Base-by-base conservation (phyloP, 768 basidiomycete genomes). In the Leucocoprinus birnbaumii region DNA sequence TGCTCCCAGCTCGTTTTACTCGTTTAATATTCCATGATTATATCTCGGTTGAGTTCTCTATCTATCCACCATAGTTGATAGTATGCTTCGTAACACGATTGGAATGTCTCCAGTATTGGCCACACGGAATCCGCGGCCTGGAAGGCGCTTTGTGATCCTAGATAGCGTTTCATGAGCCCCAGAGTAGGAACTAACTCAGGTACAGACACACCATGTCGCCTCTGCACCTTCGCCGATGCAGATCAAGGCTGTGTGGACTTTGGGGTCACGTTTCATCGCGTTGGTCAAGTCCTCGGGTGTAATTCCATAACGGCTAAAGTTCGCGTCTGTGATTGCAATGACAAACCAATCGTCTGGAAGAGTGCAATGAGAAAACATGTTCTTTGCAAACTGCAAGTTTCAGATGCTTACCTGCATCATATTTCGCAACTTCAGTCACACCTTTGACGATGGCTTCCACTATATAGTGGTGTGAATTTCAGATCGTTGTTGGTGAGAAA, bases 171-270 rank as follows among this genome's bases (percentile, higher is more conserved):
- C 51, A 25, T 34, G 22, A 48, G 5, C 22, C 21, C 43, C 8
- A 25, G 27, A 2, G 25, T 1, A 56, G 14, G 1, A 42, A 25
- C n/a, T 13, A 18, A 1, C 19, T 35, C 18, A 10, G 3, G 31
- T 11, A 11, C 56, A 22, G 2, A 14, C 74, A 41, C 60, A 85
- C 86, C 84, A 86, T 11, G 78, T 58, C 21, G 81, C 78, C 59
- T 86, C 85, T 3, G 84, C 83, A 7, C 85, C 83, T 63, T 86
- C 85, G 13, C 85, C 85, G 42, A 87, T 86, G 61, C 85, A 86
- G 27, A 87, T 80, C 24, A 86, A 67, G 0, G 85, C 84, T 4
- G 84, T 84, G 55, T 85, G 79, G 16, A 87, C 85, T 65, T 85
- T 87, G 3, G 81, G 76, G 59, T 85, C 73, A 16, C 74, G 70